phyloP scores from a whole-genome alignment of 345 rosid genomes.

The Melaleuca alternifolia region DNA sequence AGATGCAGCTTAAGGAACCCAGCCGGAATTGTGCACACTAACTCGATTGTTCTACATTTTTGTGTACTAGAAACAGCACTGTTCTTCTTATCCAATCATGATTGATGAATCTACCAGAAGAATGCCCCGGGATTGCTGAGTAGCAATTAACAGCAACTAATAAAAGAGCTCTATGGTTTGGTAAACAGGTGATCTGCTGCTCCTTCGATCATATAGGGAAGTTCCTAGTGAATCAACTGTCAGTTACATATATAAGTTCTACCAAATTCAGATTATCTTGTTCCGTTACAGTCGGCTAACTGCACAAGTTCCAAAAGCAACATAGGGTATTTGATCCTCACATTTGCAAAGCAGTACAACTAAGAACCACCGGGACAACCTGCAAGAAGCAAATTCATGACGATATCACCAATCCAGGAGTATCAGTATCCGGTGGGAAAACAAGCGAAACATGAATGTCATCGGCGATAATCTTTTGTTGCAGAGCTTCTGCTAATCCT shows the following conservation, averaged over 20 bases:
- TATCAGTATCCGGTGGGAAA: conserved; percentile 84
- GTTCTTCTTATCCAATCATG: not conserved
- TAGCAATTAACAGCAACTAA: not conserved
- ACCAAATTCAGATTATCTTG: not conserved
- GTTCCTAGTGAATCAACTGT: not conserved
- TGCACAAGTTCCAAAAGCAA: not conserved
- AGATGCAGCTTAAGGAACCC: not conserved
- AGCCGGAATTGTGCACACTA: not conserved
- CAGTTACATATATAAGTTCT: not conserved
- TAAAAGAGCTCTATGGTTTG: not conserved
- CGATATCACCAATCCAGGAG: conserved; percentile 41
- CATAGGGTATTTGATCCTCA: not conserved
- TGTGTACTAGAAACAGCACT: not conserved
- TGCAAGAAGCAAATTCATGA: not conserved
- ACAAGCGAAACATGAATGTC: conserved; percentile 66
- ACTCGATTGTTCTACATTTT: not conserved
- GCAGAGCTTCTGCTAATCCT: conserved; percentile 88
- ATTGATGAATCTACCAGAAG: not conserved
- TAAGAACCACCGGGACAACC: not conserved
- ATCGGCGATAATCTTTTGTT: conserved; percentile 77
- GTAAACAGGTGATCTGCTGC: not conserved
- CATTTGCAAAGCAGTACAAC: not conserved
- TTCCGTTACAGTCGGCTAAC: not conserved
- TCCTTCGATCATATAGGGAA: not conserved
- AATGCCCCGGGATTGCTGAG: not conserved